Percentiles rank a stretch among this genome's conserved stretches.
phyloP scores from a whole-genome alignment of 208 protist genomes.

The Angomonas desouzai region DNA sequence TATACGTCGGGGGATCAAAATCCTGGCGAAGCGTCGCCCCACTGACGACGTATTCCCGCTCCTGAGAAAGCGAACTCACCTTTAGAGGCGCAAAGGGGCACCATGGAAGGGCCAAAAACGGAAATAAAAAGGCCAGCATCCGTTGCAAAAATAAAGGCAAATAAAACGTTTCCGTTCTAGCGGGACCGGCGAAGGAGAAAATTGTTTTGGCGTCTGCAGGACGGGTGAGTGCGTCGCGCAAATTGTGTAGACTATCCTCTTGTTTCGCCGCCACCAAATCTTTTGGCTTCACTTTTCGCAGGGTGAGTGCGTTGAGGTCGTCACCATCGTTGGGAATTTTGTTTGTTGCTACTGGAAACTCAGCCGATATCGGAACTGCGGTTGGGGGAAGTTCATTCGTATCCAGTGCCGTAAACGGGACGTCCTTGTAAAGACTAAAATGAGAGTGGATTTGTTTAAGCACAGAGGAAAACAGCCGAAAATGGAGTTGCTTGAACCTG shows the following conservation, averaged over 20 bases:
- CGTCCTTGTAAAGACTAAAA: conserved; percentile 3
- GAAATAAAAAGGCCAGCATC: conserved; percentile 62
- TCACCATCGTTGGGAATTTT: neutral
- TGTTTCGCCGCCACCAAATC: neutral
- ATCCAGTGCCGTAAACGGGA: neutral
- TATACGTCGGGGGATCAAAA: conserved; percentile 54
- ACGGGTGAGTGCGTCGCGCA: conserved; percentile 2
- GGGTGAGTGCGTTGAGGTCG: neutral
- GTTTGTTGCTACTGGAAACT: neutral
- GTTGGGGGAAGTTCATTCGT: neutral
- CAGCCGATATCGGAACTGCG: neutral
- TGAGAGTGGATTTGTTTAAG: conserved; percentile 28
- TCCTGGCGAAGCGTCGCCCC: conserved; percentile 58
- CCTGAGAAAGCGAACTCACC: conserved; percentile 53
- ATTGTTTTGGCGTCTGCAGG: neutral
- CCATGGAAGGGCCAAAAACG: conserved; percentile 62
- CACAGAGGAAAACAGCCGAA: conserved; percentile 36
- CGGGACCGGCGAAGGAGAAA: conserved; percentile 39
- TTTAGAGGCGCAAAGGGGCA: conserved; percentile 46
- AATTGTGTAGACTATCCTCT: neutral
- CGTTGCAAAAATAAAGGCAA: conserved; percentile 26
- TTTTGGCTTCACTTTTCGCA: neutral
- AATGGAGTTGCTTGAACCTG: conserved; percentile 29
- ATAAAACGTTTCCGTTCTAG: conserved; percentile 49
- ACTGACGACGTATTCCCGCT: conserved; percentile 81